These are phyloP conservation scores for Oehlia diaphana DNA, from an alignment of 192 early-diverging fungal species.

Conservation along the genomic window DNA sequence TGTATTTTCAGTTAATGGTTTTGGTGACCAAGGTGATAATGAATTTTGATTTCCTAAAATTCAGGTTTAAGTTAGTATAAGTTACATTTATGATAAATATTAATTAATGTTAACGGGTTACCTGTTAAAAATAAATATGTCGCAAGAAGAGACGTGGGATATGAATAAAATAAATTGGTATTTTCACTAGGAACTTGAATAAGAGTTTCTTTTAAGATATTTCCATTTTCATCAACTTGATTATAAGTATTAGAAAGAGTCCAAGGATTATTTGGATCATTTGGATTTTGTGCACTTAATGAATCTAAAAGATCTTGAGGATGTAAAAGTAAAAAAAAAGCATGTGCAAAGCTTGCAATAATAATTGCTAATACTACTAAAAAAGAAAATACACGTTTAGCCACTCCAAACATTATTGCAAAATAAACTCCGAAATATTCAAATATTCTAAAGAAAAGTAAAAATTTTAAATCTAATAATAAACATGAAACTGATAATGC, in stretches of 20 bases:
- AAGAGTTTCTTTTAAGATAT: neutral
- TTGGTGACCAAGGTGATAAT: neutral
- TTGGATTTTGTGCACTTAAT: neutral
- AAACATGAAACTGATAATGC: neutral
- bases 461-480: slow-evolving; percentile 13
- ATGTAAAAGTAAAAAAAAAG: neutral
- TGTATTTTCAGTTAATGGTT: neutral
- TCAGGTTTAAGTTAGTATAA: too few relatives aligned
- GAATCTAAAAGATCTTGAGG: too few relatives aligned
- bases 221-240: neutral
- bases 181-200: slow-evolving; percentile 1
- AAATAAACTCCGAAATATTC: slow-evolving; percentile 13
- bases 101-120: neutral
- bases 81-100: neutral
- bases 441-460: slow-evolving; percentile 2
- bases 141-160: neutral
- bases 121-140: slow-evolving; percentile 4
- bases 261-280: slow-evolving; percentile 1
- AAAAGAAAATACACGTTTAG: slow-evolving; percentile 4
- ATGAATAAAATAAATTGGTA: slow-evolving; percentile 3
- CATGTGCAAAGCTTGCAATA: slow-evolving; percentile 1
- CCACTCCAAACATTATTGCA: neutral
- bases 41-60: neutral
- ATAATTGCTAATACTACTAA: slow-evolving; percentile 6
- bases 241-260: neutral